Evolutionary conservation across 2,329 filamentous ascomycete genomes (phyloP).

Genomic region (Penicillium sp.): DNA sequence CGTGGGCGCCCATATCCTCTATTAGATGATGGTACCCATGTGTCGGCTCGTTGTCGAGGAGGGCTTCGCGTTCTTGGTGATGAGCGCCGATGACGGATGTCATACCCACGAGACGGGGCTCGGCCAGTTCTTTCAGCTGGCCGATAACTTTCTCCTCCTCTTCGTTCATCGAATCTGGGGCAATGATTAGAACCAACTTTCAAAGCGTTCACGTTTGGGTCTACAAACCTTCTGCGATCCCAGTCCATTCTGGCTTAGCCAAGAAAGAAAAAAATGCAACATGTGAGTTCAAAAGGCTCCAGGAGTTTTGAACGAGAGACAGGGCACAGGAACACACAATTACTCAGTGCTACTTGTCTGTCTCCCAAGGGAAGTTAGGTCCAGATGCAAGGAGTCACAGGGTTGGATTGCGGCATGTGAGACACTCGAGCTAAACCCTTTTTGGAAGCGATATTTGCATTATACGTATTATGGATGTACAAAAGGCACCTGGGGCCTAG

Average conservation of each 20-base stretch:
- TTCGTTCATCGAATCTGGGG: slow-evolving; percentile 41
- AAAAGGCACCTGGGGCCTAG: neutral
- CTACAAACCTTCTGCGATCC: slow-evolving; percentile 46
- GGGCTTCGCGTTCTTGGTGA: slow-evolving; percentile 41
- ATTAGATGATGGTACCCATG: slow-evolving; percentile 41
- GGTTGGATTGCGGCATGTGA: neutral
- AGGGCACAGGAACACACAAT: neutral
- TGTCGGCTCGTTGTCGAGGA: slow-evolving; percentile 41
- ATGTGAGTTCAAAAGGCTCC: neutral
- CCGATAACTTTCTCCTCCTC: slow-evolving; percentile 47
- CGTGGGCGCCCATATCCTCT: slow-evolving; percentile 37
- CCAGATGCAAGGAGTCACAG: neutral
- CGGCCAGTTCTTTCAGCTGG: slow-evolving; percentile 34
- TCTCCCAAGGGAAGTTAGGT: neutral
- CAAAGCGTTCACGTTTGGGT: neutral
- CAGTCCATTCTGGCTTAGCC: slow-evolving; percentile 35
- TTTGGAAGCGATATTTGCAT: slow-evolving; percentile 1
- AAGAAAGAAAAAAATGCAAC: neutral
- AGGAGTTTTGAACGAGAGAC: neutral
- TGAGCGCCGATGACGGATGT: slow-evolving; percentile 35
- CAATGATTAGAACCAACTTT: slow-evolving; percentile 10
- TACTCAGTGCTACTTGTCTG: neutral
- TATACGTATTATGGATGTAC: neutral
- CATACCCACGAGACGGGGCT: slow-evolving; percentile 38
- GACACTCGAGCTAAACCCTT: slow-evolving; percentile 4